Percentiles rank a stretch among this genome's conserved stretches.
phyloP scores from a whole-genome alignment of 495 filamentous ascomycete species.

The Podospora australis region DNA sequence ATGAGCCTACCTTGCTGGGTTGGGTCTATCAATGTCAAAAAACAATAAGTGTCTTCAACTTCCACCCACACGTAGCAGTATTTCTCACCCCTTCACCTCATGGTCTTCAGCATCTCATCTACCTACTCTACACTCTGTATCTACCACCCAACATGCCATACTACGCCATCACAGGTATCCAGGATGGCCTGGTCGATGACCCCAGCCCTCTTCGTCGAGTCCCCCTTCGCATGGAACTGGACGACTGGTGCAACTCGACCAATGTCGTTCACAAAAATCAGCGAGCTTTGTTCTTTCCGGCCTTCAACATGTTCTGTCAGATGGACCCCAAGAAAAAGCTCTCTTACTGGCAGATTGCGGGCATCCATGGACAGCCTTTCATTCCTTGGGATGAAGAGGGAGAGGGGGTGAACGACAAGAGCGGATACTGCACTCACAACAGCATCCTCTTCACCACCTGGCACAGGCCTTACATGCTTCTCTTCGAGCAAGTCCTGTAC shows the following conservation, averaged over 20 bases:
- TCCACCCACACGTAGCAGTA: no score
- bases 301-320: neutral
- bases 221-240: constrained; percentile 6
- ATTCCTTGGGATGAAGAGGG: neutral
- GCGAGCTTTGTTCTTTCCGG: constrained; percentile 4
- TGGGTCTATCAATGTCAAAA: no score
- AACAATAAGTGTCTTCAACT: no score
- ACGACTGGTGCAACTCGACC: constrained; percentile 4
- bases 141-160: neutral
- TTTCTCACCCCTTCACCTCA: no score
- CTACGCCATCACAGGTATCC: constrained; percentile 5
- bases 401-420: neutral
- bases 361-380: constrained; percentile 1
- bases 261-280: constrained; percentile 2
- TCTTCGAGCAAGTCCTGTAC: constrained; percentile 1
- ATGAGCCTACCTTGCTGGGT: no score
- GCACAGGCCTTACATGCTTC: constrained; percentile 2
- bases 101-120: no score
- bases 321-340: neutral
- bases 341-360: neutral
- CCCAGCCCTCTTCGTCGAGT: neutral
- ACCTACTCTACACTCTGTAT: no score
- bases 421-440: constrained; percentile 3
- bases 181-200: neutral
- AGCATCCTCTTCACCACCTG: constrained; percentile 3